A percentile compares a stretch with the other conserved stretches of the same genome.
phyloP scores from a whole-genome alignment of 257 asterid species.

The Ilex asprella region DNA sequence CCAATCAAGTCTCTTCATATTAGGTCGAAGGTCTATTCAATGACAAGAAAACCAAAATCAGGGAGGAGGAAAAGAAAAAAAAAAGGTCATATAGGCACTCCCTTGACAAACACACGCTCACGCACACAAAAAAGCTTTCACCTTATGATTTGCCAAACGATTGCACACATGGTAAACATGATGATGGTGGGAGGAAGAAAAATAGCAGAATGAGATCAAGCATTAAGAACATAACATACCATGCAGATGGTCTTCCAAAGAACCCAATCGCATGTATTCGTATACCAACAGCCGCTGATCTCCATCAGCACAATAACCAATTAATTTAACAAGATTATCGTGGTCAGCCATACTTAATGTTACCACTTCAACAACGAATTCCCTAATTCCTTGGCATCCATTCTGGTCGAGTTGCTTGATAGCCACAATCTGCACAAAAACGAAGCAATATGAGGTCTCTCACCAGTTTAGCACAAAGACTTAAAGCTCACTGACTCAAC shows the following conservation, averaged over 20 bases:
- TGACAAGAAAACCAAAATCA: too few species aligned
- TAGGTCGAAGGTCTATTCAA: conserved; percentile 17
- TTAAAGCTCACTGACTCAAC: neutral
- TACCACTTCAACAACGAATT: conserved; percentile 62
- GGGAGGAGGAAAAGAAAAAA: too few species aligned
- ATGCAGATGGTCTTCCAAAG: conserved; percentile 71
- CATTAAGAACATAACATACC: conserved; percentile 27
- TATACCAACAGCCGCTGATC: conserved; percentile 69
- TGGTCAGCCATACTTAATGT: conserved; percentile 59
- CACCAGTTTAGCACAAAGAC: neutral
- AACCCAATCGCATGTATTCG: conserved; percentile 78
- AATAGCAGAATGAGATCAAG: neutral
- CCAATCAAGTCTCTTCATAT: conserved; percentile 61
- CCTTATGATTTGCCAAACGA: too few species aligned
- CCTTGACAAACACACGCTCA: too few species aligned
- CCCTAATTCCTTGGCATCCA: conserved; percentile 76
- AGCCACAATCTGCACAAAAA: conserved; percentile 53
- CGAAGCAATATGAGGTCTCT: neutral
- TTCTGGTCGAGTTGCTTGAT: conserved; percentile 63
- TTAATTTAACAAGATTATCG: conserved; percentile 62
- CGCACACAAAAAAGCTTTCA: too few species aligned
- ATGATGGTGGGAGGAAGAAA: neutral
- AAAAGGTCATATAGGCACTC: neutral
- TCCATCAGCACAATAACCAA: conserved; percentile 76
- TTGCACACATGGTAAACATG: neutral